Conservation (phyloP, 371 early-diverging fungal species). For the Gilbertella persicaria region DNA sequence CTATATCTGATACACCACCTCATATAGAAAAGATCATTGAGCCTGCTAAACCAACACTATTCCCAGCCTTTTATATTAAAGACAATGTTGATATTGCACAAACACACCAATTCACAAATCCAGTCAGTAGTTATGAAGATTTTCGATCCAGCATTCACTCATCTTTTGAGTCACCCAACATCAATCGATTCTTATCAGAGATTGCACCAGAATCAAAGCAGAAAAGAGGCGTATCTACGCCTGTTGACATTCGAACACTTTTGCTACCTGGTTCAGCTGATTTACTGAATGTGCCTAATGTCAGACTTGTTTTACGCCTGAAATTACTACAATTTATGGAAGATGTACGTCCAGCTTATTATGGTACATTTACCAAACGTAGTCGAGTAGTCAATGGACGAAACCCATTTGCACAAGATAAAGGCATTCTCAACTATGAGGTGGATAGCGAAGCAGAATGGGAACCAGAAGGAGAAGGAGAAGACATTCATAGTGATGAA, state of each 20-base stretch:
- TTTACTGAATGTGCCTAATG: constrained; percentile 25
- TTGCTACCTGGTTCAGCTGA: constrained; percentile 27
- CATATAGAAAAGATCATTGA: constrained; percentile 18
- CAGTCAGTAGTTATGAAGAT: not conserved
- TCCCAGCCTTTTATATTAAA: constrained; percentile 72
- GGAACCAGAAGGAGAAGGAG: constrained; percentile 91
- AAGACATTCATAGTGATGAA: constrained; percentile 80
- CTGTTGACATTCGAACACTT: constrained; percentile 13
- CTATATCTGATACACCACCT: constrained; percentile 3
- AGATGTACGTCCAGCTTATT: constrained; percentile 79
- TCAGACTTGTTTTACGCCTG: constrained; percentile 53
- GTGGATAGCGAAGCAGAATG: constrained; percentile 90
- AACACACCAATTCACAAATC: constrained; percentile 2
- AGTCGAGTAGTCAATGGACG: constrained; percentile 59
- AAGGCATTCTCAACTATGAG: constrained; percentile 72
- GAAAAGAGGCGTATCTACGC: constrained; percentile 20
- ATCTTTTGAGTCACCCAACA: not conserved
- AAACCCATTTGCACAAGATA: constrained; percentile 67
- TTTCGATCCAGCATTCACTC: constrained; percentile 2
- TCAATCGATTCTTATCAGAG: constrained; percentile 6
- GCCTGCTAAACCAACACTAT: constrained; percentile 42
- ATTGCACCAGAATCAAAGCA: constrained; percentile 15
- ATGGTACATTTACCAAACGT: constrained; percentile 78
- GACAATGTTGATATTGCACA: constrained; percentile 45
- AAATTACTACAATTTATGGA: constrained; percentile 74